phyloP scores from a whole-genome alignment of 1,139 yeast genomes.

The Pichia sp. region DNA sequence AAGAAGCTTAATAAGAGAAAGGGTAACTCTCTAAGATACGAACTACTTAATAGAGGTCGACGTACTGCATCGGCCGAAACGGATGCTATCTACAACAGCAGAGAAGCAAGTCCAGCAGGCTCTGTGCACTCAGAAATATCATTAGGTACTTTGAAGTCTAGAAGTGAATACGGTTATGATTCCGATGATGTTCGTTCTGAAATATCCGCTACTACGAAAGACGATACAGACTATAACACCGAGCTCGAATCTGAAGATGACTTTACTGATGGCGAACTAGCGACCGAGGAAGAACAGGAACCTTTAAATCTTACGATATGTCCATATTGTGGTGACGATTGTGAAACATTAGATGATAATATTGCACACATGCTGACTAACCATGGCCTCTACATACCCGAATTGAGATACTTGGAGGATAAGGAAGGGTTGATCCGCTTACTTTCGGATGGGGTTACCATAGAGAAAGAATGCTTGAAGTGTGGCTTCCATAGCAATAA shows the following conservation, averaged over 20 bases:
- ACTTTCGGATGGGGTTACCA: slow-evolving; percentile 36
- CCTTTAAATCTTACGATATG: slow-evolving; percentile 33
- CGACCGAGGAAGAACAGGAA: slow-evolving; percentile 26
- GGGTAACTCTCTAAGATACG: slow-evolving; percentile 24
- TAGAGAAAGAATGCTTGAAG: slow-evolving; percentile 43
- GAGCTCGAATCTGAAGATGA: slow-evolving; percentile 23
- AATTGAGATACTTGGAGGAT: slow-evolving; percentile 35
- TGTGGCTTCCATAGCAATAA: slow-evolving; percentile 48
- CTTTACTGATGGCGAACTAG: neutral
- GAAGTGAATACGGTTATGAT: slow-evolving; percentile 15
- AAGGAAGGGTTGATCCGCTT: slow-evolving; percentile 39
- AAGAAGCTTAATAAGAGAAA: slow-evolving; percentile 33
- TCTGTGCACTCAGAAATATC: slow-evolving; percentile 57
- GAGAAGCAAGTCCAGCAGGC: slow-evolving; percentile 45
- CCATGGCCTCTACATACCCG: slow-evolving; percentile 49
- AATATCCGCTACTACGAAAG: slow-evolving; percentile 7
- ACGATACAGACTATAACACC: slow-evolving; percentile 19
- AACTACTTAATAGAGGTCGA: slow-evolving; percentile 13
- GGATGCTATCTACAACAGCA: slow-evolving; percentile 2
- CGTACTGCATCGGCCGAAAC: neutral
- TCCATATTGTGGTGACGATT: slow-evolving; percentile 37
- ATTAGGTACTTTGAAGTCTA: slow-evolving; percentile 46
- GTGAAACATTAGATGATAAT: slow-evolving; percentile 37
- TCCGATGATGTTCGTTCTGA: slow-evolving; percentile 16
- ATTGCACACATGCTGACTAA: slow-evolving; percentile 40